phyloP scores from a whole-genome alignment of 768 basidiomycete genomes.

The Tricholoma sp. region DNA sequence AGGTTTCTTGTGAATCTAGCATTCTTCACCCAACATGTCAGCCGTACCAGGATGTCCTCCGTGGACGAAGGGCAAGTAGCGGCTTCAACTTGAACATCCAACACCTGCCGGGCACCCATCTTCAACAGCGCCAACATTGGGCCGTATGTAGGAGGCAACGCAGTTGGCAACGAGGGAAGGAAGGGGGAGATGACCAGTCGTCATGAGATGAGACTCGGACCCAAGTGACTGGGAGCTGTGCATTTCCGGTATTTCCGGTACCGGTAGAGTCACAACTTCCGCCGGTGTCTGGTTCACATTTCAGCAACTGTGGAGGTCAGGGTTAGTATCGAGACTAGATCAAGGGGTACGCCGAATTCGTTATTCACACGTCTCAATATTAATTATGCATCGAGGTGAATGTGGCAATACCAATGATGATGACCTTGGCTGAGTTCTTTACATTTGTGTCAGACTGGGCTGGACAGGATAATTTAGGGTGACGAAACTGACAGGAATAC shows the following conservation, averaged over 20 bases:
- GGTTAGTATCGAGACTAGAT: too few species aligned
- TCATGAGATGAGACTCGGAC: not conserved
- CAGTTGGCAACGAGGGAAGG: not conserved
- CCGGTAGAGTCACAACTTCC: not conserved
- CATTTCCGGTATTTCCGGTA: not conserved
- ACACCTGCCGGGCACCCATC: conserved; percentile 14
- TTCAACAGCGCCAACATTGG: conserved; percentile 22
- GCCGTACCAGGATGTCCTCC: not conserved
- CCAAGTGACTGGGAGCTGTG: not conserved
- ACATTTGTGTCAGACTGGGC: too few species aligned
- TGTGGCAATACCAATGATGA: too few species aligned
- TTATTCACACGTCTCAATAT: too few species aligned
- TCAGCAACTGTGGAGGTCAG: too few species aligned
- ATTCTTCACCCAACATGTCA: not conserved
- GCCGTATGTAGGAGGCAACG: not conserved
- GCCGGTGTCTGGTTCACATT: too few species aligned
- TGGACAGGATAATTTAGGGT: too few species aligned
- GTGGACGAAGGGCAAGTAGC: conserved; percentile 6
- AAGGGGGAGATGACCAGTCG: not conserved
- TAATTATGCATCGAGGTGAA: too few species aligned
- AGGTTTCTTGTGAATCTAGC: not conserved
- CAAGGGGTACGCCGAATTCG: too few species aligned
- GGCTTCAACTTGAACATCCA: conserved; percentile 21
- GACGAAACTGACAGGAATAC: too few species aligned
- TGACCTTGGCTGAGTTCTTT: too few species aligned